A percentile compares a stretch with the other conserved stretches of the same genome.
Evolutionary conservation across 805 yeast species (phyloP).

Genomic region (Saccharomycopsis oosterbeekiorum): DNA sequence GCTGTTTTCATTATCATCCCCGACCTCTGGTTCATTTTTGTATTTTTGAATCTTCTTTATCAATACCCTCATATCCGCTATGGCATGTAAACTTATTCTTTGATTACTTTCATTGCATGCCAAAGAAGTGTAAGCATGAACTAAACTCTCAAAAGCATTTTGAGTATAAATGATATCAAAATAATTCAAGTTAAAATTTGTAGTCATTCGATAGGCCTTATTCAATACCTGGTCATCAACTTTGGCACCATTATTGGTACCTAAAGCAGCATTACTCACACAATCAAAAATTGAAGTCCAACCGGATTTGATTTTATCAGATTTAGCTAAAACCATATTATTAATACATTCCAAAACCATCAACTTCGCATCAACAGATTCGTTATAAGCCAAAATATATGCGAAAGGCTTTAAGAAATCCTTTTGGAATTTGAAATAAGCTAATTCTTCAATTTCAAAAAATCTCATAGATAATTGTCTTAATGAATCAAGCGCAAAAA

Average conservation of each 20-base stretch:
- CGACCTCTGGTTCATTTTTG: constrained; percentile 14
- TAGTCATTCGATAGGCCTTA: constrained; percentile 41
- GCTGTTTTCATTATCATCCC: not conserved
- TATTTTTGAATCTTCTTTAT: constrained; percentile 38
- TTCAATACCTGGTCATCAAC: constrained; percentile 1
- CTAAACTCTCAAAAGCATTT: constrained; percentile 56
- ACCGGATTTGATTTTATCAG: constrained; percentile 74
- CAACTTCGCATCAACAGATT: constrained; percentile 63
- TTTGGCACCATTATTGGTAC: not conserved
- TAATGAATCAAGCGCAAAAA: constrained; percentile 88
- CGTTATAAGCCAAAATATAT: constrained; percentile 60
- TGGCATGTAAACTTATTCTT: constrained; percentile 67
- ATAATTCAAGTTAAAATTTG: constrained; percentile 50
- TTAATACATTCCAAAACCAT: constrained; percentile 85
- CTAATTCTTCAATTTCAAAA: constrained; percentile 83
- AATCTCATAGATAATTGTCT: constrained; percentile 90
- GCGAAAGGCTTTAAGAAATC: constrained; percentile 90
- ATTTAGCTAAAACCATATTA: constrained; percentile 73
- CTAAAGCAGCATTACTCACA: constrained; percentile 1
- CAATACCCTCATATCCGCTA: constrained; percentile 59
- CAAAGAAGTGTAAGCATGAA: constrained; percentile 66
- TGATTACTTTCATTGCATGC: constrained; percentile 82
- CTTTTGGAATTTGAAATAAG: constrained; percentile 92
- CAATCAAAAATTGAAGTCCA: constrained; percentile 75
- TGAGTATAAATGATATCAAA: constrained; percentile 55